Base-by-base conservation (phyloP, 352 stramenopile genomes). In the Phytophthora tubulina region DNA sequence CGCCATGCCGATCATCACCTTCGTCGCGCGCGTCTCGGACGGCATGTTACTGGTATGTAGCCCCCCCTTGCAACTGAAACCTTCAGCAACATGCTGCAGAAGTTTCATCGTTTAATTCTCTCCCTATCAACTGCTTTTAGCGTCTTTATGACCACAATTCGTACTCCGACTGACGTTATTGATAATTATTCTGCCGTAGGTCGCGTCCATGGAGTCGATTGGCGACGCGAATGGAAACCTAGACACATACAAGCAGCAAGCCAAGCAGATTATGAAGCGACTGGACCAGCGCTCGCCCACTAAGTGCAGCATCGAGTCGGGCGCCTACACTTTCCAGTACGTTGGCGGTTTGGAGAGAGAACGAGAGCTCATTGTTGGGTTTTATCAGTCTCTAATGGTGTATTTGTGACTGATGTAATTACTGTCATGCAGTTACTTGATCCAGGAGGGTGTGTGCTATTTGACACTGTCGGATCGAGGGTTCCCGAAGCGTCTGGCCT, bases 401-500 rank as follows among this genome's bases (percentile, higher is more conserved):
- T 62, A n/a, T 35, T 32, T 33, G n/a, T 6, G 21, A 35, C 27
- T 17, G 32, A n/a, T 42, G 33, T 42, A n/a, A 33, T n/a, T 21
- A 13, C 61, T 49, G 6, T 70, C 38, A 41, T 67, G 14, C 33
- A 97, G 93, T 79, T 99, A 99, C 79, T 88, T 99, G 73, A 98
- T 99, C 63, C 94, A 99, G 58, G 94, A 99, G 61, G 96, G 94
- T 52, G 93, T 99, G 35, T 99, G 96, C 79, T 99, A 99, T 81
- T 86, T 99, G 48, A 98, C 97, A 27, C 85, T 99, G 53, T 97
- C 94, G 32, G 97, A 99, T 75, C 90, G 93, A 72, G 89, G 85
- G 32, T 99, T 99, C 86, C 97, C 97, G 3, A 99, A 99, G 84
- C 92, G 97, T 66, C 79, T 99, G 48, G 96, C 95, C 33, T 99